Percentiles rank a stretch among this genome's conserved stretches.
Evolutionary conservation across 495 filamentous ascomycete genomes (phyloP).

Genomic region (Aspergillus steynii): DNA sequence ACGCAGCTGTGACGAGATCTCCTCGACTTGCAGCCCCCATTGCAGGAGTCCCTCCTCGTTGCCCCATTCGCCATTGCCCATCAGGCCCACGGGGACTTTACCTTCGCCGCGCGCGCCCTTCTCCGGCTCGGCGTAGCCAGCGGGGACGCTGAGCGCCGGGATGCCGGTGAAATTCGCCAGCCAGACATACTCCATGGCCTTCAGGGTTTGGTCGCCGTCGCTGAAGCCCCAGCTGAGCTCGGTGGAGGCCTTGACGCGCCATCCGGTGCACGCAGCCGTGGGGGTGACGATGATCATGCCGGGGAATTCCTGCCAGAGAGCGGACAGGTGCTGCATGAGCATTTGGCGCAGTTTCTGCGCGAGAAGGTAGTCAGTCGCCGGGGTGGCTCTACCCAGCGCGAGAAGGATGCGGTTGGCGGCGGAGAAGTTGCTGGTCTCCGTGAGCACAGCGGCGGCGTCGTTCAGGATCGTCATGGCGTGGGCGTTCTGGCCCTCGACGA

Average conservation of each 20-base stretch:
- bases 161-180: conserved; percentile 77
- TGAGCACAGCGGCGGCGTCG: conserved; percentile 52
- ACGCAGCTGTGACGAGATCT: neutral
- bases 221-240: conserved; percentile 64
- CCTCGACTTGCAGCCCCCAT: conserved; percentile 12
- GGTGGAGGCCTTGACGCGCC: conserved; percentile 54
- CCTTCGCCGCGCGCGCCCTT: conserved; percentile 18
- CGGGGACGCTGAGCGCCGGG: conserved; percentile 72
- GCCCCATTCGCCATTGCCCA: conserved; percentile 88
- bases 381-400: conserved; percentile 61
- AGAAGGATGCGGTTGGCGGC: conserved; percentile 71
- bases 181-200: conserved; percentile 85
- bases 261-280: conserved; percentile 73
- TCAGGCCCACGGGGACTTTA: conserved; percentile 69
- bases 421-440: conserved; percentile 53
- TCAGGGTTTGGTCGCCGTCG: conserved; percentile 67
- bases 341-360: conserved; percentile 71
- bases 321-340: conserved; percentile 77
- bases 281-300: conserved; percentile 79
- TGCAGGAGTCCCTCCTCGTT: conserved; percentile 64
- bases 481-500: conserved; percentile 69
- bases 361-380: conserved; percentile 63
- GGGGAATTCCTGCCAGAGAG: conserved; percentile 67
- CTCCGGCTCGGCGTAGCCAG: conserved; percentile 63
- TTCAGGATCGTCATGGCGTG: conserved; percentile 77